Conservation (phyloP, 495 filamentous ascomycete species). For the Penicillium malachiteum region DNA sequence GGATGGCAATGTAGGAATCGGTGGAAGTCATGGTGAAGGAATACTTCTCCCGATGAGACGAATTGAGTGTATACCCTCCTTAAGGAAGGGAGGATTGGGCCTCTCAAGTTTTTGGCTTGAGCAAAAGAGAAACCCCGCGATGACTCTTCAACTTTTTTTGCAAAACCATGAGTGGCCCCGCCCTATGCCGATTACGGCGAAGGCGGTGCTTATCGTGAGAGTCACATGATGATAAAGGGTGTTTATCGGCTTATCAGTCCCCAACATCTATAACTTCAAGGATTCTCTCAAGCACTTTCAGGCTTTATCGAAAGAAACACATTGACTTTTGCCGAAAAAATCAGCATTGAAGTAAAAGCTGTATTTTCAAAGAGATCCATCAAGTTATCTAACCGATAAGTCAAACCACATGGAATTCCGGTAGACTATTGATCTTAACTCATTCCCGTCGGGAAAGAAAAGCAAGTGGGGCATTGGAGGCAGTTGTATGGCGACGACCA, state of each 20-base stretch:
- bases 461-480: too few species aligned
- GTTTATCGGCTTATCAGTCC: neutral
- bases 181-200: slow-evolving; percentile 25
- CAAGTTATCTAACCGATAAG: too few species aligned
- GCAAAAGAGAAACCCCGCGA: slow-evolving; percentile 23
- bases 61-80: slow-evolving; percentile 15
- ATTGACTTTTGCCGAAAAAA: too few species aligned
- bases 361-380: too few species aligned
- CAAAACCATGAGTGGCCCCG: slow-evolving; percentile 28
- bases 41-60: slow-evolving; percentile 13
- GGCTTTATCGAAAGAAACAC: too few species aligned
- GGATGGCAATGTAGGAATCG: slow-evolving; percentile 46
- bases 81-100: slow-evolving; percentile 24
- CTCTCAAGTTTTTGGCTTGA: slow-evolving; percentile 32
- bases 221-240: slow-evolving; percentile 24
- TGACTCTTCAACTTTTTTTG: slow-evolving; percentile 24
- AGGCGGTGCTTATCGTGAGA: slow-evolving; percentile 15
- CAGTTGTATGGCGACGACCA: too few species aligned
- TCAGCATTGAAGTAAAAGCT: too few species aligned
- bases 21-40: slow-evolving; percentile 35
- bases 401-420: too few species aligned
- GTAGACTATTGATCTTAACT: too few species aligned
- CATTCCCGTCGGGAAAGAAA: too few species aligned
- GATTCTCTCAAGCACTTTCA: too few species aligned
- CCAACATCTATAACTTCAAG: neutral